Conservation (phyloP, 768 basidiomycete genomes). For the Agaricus blazei region DNA sequence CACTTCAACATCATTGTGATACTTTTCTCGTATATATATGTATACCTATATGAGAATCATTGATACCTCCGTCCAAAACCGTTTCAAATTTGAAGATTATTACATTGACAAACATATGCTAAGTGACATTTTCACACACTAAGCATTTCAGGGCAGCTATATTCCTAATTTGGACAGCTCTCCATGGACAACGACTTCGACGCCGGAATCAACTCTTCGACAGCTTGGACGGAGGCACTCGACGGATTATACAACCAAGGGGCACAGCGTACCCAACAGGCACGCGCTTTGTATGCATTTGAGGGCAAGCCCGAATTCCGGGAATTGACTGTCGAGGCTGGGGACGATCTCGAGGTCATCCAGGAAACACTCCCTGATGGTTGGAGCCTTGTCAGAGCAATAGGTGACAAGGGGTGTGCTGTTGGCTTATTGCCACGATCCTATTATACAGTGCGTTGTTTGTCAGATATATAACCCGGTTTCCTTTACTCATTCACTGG, state of each 20-base stretch:
- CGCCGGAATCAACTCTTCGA: constrained; percentile 71
- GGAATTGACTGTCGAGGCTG: constrained; percentile 64
- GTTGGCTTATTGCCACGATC: constrained; percentile 68
- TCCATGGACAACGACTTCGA: constrained; percentile 53
- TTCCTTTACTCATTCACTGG: constrained; percentile 6
- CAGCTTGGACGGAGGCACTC: constrained; percentile 61
- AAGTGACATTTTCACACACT: neutral
- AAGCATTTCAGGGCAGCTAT: neutral
- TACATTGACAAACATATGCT: too few species aligned
- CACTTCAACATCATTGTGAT: too few species aligned
- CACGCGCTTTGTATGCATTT: constrained; percentile 69
- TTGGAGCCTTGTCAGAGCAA: constrained; percentile 69
- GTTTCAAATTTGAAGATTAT: too few species aligned
- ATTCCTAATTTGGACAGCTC: neutral
- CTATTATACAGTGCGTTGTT: constrained; percentile 63
- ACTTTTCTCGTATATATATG: too few species aligned
- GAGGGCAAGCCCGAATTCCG: constrained; percentile 72
- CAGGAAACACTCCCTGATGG: constrained; percentile 72
- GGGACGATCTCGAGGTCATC: constrained; percentile 66
- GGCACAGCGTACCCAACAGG: constrained; percentile 37
- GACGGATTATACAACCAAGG: constrained; percentile 38
- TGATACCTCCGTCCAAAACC: too few species aligned
- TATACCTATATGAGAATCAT: too few species aligned
- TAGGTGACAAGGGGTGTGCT: constrained; percentile 45
- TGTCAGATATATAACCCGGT: neutral